Evolutionary conservation across 345 rosid species (phyloP).

Genomic region (Psidium guajava): DNA sequence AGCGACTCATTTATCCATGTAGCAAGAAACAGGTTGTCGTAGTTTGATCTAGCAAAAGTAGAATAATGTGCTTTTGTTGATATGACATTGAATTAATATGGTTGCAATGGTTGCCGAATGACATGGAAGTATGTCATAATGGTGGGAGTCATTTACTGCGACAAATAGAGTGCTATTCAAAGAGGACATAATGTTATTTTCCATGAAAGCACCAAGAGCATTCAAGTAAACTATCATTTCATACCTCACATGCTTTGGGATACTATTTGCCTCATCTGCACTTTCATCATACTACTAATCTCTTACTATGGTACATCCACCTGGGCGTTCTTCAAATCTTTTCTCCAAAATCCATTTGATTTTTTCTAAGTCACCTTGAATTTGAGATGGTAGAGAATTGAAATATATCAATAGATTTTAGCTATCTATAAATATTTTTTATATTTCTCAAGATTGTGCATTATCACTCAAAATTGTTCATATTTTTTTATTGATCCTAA

Average conservation of each 20-base stretch:
- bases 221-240: no score
- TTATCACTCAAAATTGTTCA: background rate
- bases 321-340: background rate
- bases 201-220: no score
- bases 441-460: background rate
- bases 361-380: background rate
- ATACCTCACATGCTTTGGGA: no score
- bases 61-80: accelerated
- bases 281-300: background rate
- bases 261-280: no score
- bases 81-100: background rate
- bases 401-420: background rate
- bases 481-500: background rate
- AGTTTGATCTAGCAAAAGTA: background rate
- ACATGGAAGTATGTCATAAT: background rate
- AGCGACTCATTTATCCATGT: background rate
- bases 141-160: no score
- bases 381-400: background rate
- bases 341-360: background rate
- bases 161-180: no score
- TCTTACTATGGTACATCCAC: background rate
- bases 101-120: background rate
- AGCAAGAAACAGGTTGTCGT: accelerated
- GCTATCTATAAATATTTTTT: background rate
- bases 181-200: no score